These are phyloP conservation scores for Eremothecium coryli DNA, from an alignment of 1,139 yeast genomes.

Conservation along the genomic window DNA sequence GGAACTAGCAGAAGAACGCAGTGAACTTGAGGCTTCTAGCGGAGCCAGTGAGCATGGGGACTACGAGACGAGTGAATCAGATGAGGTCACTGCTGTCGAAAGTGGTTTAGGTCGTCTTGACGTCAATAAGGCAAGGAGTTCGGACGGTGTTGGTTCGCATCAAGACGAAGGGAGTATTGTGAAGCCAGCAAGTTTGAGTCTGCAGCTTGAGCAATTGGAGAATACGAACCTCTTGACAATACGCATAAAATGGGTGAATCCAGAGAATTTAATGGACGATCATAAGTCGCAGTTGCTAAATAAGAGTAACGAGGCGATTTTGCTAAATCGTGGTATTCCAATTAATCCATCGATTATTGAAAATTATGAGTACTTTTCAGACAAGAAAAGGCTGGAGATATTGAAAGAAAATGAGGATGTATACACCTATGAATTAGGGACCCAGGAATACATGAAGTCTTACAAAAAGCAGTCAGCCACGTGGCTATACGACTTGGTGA, in stretches of 20 bases:
- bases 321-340: constrained; percentile 16
- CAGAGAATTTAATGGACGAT: constrained; percentile 7
- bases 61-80: not conserved
- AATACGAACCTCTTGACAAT: constrained; percentile 23
- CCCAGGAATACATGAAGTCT: constrained; percentile 15
- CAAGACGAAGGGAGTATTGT: no score
- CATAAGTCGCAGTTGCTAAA: constrained; percentile 8
- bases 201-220: constrained; percentile 25
- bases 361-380: constrained; percentile 24
- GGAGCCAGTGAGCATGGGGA: constrained; percentile 1
- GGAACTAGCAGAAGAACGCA: not conserved
- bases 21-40: not conserved
- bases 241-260: constrained; percentile 20
- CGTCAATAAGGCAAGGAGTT: no score
- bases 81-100: no score
- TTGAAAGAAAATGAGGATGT: constrained; percentile 17
- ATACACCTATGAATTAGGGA: constrained; percentile 22
- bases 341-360: constrained; percentile 22
- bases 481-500: constrained; percentile 23
- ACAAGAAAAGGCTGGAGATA: constrained; percentile 16
- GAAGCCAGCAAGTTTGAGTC: constrained; percentile 7
- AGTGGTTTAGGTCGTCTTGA: no score
- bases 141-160: no score
- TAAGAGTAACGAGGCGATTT: constrained; percentile 12
- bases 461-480: constrained; percentile 7